A percentile compares a stretch with the other conserved stretches of the same genome.
These are phyloP conservation scores for Arbutus unedo DNA, from an alignment of 148 eudicot genomes.

Conservation along the genomic window DNA sequence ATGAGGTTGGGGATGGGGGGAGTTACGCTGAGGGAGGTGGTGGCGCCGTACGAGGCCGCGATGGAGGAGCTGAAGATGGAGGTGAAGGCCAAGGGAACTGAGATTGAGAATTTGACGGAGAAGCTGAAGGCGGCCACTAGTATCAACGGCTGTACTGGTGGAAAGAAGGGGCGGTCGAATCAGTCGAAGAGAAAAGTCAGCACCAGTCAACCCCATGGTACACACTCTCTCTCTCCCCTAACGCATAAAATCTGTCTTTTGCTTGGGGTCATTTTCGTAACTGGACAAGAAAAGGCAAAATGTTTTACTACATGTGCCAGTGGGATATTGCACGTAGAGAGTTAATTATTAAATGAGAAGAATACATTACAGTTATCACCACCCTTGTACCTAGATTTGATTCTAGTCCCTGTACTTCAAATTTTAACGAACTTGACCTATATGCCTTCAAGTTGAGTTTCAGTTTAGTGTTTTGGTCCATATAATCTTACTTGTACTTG, in stretches of 20 bases:
- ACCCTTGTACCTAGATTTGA: background rate
- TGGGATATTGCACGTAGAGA: background rate
- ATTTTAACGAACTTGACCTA: no score
- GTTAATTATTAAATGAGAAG: background rate
- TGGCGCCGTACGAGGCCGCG: constrained; percentile 94
- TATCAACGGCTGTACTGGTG: constrained; percentile 26
- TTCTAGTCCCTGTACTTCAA: background rate
- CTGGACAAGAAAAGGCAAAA: background rate
- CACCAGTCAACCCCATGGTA: constrained; percentile 21
- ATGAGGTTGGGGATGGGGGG: constrained; percentile 23
- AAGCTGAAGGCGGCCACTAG: constrained; percentile 49
- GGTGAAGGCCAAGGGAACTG: constrained; percentile 63
- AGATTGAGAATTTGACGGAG: constrained; percentile 62
- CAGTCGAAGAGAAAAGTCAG: constrained; percentile 51
- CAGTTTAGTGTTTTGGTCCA: no score
- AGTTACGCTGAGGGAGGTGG: constrained; percentile 63
- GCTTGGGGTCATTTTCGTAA: background rate
- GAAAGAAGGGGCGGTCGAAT: constrained; percentile 42
- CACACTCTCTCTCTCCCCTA: constrained; percentile 6
- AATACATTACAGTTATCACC: background rate
- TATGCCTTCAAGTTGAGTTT: no score
- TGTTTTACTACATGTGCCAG: background rate
- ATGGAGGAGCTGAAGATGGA: constrained; percentile 74
- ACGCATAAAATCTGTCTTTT: background rate
- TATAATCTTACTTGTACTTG: no score